Evolutionary conservation across 2,329 filamentous ascomycete genomes (phyloP).

Genomic region (Epichloe glyceriae): DNA sequence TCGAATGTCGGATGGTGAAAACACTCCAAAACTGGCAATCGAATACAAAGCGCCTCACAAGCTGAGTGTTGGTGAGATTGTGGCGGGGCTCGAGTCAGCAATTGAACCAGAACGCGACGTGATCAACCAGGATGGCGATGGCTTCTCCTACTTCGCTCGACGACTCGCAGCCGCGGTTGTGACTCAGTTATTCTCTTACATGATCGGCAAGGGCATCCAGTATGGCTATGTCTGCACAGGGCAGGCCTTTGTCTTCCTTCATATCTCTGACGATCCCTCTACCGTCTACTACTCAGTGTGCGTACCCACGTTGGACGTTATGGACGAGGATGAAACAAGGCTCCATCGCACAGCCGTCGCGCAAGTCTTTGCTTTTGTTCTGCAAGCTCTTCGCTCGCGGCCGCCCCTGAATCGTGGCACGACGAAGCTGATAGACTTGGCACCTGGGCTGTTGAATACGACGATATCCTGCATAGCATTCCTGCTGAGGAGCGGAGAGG

Average conservation of each 20-base stretch:
- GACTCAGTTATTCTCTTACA: conserved; percentile 28
- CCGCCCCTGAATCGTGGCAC: too few relatives aligned
- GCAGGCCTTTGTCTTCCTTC: conserved; percentile 21
- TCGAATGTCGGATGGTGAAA: conserved; percentile 2
- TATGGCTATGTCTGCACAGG: conserved; percentile 24
- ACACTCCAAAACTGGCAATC: conserved; percentile 13
- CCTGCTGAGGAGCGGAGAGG: too few relatives aligned
- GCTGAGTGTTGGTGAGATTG: conserved; percentile 19
- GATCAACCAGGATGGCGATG: conserved; percentile 20
- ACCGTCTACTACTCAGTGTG: conserved; percentile 20
- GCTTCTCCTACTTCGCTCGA: conserved; percentile 16
- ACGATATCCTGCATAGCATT: too few relatives aligned
- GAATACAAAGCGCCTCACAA: conserved; percentile 28
- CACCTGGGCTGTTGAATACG: too few relatives aligned
- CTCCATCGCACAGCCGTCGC: conserved; percentile 24
- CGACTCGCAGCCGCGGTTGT: conserved; percentile 22
- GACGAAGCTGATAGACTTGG: too few relatives aligned
- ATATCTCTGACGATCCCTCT: conserved; percentile 20
- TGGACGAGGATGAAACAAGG: conserved; percentile 18
- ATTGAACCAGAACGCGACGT: conserved; percentile 20
- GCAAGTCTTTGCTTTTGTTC: conserved; percentile 25
- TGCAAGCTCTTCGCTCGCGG: conserved; percentile 13
- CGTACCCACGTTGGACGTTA: conserved; percentile 21
- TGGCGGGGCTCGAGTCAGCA: conserved; percentile 19
- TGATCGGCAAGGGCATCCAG: conserved; percentile 21